Evolutionary conservation across 257 asterid species (phyloP), one percentile per base, ranked within the genome.

Genomic region (Capsicum baccatum): DNA sequence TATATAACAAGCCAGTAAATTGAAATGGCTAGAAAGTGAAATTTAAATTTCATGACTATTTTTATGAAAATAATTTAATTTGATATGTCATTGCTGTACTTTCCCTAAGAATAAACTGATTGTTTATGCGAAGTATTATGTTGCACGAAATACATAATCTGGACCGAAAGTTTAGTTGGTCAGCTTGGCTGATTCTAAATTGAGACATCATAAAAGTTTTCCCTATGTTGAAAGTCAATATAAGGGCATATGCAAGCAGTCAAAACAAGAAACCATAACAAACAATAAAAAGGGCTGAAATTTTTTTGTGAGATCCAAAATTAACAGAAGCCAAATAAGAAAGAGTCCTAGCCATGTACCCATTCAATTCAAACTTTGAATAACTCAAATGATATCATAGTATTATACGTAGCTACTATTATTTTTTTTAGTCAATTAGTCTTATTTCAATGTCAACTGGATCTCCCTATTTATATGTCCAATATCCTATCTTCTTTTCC

Each of bases 281-380:
- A 74, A 74, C 50, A 74, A 74, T 13, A 74, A 50, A 66, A 19
- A 19, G 80, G n/a, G 57, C 8, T 42, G 21, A 39, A 19, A 19
- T 19, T n/a, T 21, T 39, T 21, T 71, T 0, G 5, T 10, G 59
- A 73, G 19, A 50, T 21, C 80, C 12, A 48, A 48, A 48, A 19
- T 50, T 69, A 6, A 74, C 44, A n/a, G 44, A 50, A 73, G 19
- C 80, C 80, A 74, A 74, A 74, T 19, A 74, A 48, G 80, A 74
- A 19, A 74, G 39, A 74, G 80, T 74, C 80, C 12, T 74, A 44
- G 9, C 44, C 11, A 3, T 50, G 11, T 50, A 74, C 44, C 19
- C 42, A 50, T 74, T 74, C 80, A 48, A 74, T 74, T 74, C 80
- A 50, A 73, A 74, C 80, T 74, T 50, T 74, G 59, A n/a, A 70